Conservation (phyloP, 1,284 basidiomycete species). For the Apiotrichum laibachii region DNA sequence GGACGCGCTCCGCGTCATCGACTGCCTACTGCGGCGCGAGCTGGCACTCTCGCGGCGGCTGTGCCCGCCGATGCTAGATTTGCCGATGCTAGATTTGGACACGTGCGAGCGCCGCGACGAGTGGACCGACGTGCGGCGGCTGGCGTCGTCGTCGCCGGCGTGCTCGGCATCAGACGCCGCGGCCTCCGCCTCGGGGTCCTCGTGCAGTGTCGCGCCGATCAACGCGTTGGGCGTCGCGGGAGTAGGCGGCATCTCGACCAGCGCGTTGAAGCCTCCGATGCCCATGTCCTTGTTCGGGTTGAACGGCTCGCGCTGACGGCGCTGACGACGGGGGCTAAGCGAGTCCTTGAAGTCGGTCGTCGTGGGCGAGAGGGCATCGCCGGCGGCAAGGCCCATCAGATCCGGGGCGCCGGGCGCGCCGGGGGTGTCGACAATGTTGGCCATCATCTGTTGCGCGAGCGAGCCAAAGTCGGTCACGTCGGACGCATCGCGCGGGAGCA, state of each 20-base stretch:
- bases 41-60: not conserved
- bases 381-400: not conserved
- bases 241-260: not conserved
- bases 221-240: not conserved
- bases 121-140: constrained; percentile 2
- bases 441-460: constrained; percentile 37
- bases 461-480: constrained; percentile 37
- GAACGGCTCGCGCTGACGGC: constrained; percentile 5
- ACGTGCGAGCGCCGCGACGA: not conserved
- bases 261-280: not conserved
- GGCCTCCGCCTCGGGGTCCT: constrained; percentile 10
- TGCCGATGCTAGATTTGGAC: not conserved
- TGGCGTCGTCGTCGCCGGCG: constrained; percentile 2
- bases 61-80: not conserved
- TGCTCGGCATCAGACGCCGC: not conserved
- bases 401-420: not conserved
- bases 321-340: not conserved
- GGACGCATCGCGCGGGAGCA: constrained; percentile 49
- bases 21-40: not conserved
- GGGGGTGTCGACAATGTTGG: constrained; percentile 21
- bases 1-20: not conserved
- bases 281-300: not conserved
- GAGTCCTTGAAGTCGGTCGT: not conserved
- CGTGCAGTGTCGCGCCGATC: constrained; percentile 1
- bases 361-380: not conserved